phyloP scores from a whole-genome alignment of 257 asterid species.

The Penstemon eatonii region DNA sequence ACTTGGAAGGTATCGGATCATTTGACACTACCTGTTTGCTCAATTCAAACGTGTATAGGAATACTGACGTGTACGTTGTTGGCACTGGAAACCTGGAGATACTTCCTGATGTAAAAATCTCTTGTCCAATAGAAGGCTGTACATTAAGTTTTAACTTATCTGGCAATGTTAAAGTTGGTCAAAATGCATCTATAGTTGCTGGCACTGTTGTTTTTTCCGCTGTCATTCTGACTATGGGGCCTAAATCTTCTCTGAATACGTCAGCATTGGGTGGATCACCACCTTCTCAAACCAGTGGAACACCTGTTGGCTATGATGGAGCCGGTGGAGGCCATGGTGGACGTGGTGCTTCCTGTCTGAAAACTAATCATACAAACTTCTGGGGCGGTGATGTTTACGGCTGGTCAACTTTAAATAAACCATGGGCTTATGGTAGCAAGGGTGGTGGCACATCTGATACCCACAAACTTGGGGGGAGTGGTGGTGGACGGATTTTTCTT shows the following conservation, averaged over 20 bases:
- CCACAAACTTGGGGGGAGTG: constrained; percentile 81
- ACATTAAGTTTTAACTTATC: constrained; percentile 74
- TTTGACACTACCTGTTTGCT: constrained; percentile 74
- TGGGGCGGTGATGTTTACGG: constrained; percentile 99
- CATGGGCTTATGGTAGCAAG: constrained; percentile 90
- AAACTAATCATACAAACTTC: constrained; percentile 58
- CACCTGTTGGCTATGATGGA: constrained; percentile 87
- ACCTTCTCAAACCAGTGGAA: constrained; percentile 94
- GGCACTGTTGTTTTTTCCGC: constrained; percentile 68
- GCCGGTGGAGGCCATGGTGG: constrained; percentile 99
- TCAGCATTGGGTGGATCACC: constrained; percentile 83
- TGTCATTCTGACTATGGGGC: constrained; percentile 59
- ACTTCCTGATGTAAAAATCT: constrained; percentile 64
- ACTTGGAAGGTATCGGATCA: constrained; percentile 89
- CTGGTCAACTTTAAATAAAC: constrained; percentile 74
- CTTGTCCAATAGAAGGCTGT: constrained; percentile 79
- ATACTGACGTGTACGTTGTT: constrained; percentile 51
- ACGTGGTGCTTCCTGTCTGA: constrained; percentile 93
- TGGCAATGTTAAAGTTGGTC: constrained; percentile 74
- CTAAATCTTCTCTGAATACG: constrained; percentile 69
- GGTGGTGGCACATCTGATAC: constrained; percentile 76
- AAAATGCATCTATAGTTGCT: constrained; percentile 69
- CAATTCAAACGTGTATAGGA: constrained; percentile 49
- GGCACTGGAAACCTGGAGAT: constrained; percentile 90
- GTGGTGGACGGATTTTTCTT: constrained; percentile 85